Evolutionary conservation across 2,329 filamentous ascomycete species (phyloP), one percentile per base, ranked within the genome.

Genomic region (Fusarium pilosicola): DNA sequence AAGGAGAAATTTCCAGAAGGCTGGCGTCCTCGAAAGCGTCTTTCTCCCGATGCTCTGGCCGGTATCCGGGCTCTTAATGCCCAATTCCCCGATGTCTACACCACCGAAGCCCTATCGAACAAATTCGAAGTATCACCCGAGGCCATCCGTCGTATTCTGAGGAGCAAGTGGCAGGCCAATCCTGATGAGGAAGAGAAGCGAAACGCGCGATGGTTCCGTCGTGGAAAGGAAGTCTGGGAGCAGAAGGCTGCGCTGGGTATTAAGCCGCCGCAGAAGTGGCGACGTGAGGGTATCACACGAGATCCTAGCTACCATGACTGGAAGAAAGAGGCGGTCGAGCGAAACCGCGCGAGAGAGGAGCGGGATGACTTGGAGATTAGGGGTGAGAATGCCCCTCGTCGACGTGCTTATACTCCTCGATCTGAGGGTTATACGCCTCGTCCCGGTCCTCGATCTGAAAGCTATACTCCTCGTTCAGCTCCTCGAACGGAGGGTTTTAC

Each of bases 11-110:
- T 98, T 74, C 90, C 90, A 4, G 89, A 92, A 13, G 90, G 92
- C 15, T 99, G 96, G 95, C 87, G 88, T 34, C 96, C 96, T 36
- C 88, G 89, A 55, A 98, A 97, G 82, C 92, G 92, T 66, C 88
- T 99, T 15, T 98, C 96, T 1, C 96, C 96, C 0, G 96, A 98
- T 81, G 94, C 95, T 2, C 86, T 98, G 38, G 92, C 93, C n/a
- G 95, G 95, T 46, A 97, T 99, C 76, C 91, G 95, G 46, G 92
- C 93, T 26, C 86, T 99, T 39, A 90, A 98, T 81, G 85, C 88
- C 32, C 91, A 94, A 76, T 92, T 94, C 71, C 94, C 96, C 0
- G 88, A 92, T 6, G 87, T 88, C 65, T 98, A 95, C 84, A 93
- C 92, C 8, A 97, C 93, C 2, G 82, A 87, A 22, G 87, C 90